Evolutionary conservation across 176 grass and related monocot genomes (phyloP).

Genomic region (Tillandsia leiboldiana): DNA sequence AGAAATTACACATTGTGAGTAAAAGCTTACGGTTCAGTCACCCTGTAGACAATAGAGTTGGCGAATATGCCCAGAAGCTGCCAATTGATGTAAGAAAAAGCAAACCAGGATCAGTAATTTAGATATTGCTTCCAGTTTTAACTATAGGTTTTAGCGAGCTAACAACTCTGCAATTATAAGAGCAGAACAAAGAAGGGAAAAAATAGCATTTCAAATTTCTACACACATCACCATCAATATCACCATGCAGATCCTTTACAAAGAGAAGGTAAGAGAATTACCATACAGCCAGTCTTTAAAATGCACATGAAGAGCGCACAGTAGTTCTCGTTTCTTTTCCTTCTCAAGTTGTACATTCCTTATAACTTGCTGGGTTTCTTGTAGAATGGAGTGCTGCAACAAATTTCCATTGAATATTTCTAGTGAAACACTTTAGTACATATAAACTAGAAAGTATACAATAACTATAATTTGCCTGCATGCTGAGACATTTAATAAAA

Average conservation of each 20-base stretch:
- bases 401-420: not conserved
- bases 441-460: not conserved
- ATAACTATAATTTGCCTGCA: not conserved
- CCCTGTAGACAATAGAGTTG: slow-evolving; percentile 15
- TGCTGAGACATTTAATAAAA: not conserved
- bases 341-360: slow-evolving; percentile 20
- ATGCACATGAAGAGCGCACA: slow-evolving; percentile 24
- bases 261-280: not conserved
- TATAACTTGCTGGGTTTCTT: slow-evolving; percentile 15
- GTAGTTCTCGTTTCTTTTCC: slow-evolving; percentile 15
- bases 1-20: not conserved
- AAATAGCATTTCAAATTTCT: too few relatives aligned
- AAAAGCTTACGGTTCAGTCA: not conserved
- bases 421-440: not conserved
- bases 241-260: not conserved
- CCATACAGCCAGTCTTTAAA: slow-evolving; percentile 31
- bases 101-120: not conserved
- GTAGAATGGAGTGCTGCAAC: slow-evolving; percentile 14
- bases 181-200: too few relatives aligned
- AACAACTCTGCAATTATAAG: too few relatives aligned
- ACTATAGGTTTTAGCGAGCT: not conserved
- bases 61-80: slow-evolving; percentile 18
- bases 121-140: not conserved
- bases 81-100: not conserved
- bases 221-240: too few relatives aligned